These are phyloP conservation scores for Hibiscus mutabilis DNA, from an alignment of 345 rosid species.

Conservation along the genomic window DNA sequence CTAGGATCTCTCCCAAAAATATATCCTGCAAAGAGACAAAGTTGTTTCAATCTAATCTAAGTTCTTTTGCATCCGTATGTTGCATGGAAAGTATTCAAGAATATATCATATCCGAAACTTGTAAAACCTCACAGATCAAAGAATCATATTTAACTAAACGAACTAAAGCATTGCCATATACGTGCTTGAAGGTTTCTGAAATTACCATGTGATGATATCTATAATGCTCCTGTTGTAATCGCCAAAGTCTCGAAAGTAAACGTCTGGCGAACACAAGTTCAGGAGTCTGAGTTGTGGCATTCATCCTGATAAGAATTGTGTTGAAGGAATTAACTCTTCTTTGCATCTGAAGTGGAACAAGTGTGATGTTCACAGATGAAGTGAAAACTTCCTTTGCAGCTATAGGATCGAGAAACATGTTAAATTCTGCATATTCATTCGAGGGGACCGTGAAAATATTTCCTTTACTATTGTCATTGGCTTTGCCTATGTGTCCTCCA, in stretches of 20 bases:
- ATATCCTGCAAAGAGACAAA: conserved; percentile 41
- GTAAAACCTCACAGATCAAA: not conserved
- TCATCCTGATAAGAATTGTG: conserved; percentile 24
- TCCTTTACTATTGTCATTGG: conserved; percentile 32
- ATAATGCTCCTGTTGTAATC: conserved; percentile 34
- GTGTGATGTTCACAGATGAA: conserved; percentile 54
- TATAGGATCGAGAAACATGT: conserved; percentile 80
- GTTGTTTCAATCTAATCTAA: not conserved
- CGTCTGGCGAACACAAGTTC: conserved; percentile 46
- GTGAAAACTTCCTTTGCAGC: conserved; percentile 68
- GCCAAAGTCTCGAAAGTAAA: conserved; percentile 44
- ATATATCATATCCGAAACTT: not conserved
- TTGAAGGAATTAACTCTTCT: conserved; percentile 44
- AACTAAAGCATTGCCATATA: no score
- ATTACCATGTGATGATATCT: conserved; percentile 69
- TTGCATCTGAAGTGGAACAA: conserved; percentile 62
- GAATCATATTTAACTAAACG: not conserved
- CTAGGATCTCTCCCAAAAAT: conserved; percentile 78
- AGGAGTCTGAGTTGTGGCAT: conserved; percentile 30
- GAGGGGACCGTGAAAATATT: conserved; percentile 44
- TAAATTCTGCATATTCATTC: conserved; percentile 60
- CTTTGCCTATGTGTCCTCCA: conserved; percentile 43
- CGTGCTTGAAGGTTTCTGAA: not conserved
- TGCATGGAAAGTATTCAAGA: not conserved
- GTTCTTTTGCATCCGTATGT: not conserved